These are phyloP conservation scores for Neopestalotiopsis sp. DNA, from an alignment of 2,329 filamentous ascomycete species.

Conservation along the genomic window DNA sequence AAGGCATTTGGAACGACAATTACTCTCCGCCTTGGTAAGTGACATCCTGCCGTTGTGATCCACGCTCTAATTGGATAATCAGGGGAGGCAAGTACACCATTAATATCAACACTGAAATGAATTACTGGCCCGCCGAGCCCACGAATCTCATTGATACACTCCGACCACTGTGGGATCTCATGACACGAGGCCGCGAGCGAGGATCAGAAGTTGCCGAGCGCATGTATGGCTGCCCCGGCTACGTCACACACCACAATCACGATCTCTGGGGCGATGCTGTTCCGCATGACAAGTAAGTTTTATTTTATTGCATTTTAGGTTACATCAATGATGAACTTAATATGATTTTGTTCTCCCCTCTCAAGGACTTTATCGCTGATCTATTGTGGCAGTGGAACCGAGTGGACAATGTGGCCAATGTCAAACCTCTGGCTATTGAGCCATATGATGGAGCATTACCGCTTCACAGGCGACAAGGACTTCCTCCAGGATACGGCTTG, in stretches of 20 bases:
- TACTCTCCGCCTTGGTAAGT: constrained; percentile 42
- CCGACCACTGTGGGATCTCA: constrained; percentile 39
- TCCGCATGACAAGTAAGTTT: constrained; percentile 33
- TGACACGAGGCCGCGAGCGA: constrained; percentile 35
- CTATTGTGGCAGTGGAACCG: constrained; percentile 27
- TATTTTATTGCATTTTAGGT: too few species aligned
- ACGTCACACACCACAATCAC: constrained; percentile 42
- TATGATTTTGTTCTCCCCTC: too few species aligned
- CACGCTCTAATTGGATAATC: background rate
- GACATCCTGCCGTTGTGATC: too few species aligned
- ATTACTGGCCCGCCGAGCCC: constrained; percentile 11
- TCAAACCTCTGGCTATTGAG: constrained; percentile 34
- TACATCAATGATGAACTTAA: too few species aligned
- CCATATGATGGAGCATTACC: constrained; percentile 34
- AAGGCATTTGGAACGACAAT: constrained; percentile 48
- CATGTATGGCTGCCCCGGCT: constrained; percentile 40
- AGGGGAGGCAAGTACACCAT: constrained; percentile 45
- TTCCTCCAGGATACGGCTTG: constrained; percentile 26
- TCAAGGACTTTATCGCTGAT: background rate
- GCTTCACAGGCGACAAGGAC: constrained; percentile 28
- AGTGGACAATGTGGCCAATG: constrained; percentile 35
- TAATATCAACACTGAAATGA: constrained; percentile 48
- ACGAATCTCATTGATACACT: constrained; percentile 12
- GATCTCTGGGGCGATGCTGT: constrained; percentile 42
- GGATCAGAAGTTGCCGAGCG: constrained; percentile 35